phyloP scores from a whole-genome alignment of 75 land plant genomes.

The Azolla pinnata region DNA sequence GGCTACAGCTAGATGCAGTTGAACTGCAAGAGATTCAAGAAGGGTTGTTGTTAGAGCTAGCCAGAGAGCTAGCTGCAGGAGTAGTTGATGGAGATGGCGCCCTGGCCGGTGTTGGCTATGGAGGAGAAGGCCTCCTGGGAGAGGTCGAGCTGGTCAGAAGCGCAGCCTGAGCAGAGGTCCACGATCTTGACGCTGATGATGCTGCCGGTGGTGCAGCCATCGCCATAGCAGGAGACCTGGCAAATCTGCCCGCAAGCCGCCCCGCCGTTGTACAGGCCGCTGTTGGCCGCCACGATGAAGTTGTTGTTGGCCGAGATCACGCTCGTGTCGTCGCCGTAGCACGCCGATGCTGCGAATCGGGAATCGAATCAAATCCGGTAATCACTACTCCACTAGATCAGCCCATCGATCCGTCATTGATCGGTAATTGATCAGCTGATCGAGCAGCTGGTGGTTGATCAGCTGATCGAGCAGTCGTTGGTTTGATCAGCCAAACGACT shows the following conservation, averaged over 20 bases:
- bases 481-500: too few species aligned
- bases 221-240: conserved; percentile 40
- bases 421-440: too few species aligned
- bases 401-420: too few species aligned
- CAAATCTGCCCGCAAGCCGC: conserved; percentile 47
- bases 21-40: too few species aligned
- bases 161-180: conserved; percentile 16
- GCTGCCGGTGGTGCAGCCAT: conserved; percentile 15
- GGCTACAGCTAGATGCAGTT: too few species aligned
- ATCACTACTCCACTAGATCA: too few species aligned
- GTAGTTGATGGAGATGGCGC: conserved; percentile 8
- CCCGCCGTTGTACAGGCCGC: conserved; percentile 42
- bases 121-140: conserved; percentile 16
- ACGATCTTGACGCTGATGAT: conserved; percentile 21
- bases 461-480: too few species aligned
- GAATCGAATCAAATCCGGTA: too few species aligned
- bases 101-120: conserved; percentile 14
- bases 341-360: conserved; percentile 49
- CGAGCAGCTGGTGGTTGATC: too few species aligned
- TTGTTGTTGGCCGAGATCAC: conserved; percentile 33
- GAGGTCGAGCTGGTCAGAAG: conserved; percentile 16
- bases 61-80: too few species aligned
- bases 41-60: too few species aligned
- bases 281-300: conserved; percentile 44
- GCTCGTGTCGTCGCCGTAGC: conserved; percentile 34